Evolutionary conservation across 2,329 filamentous ascomycete genomes (phyloP).

Genomic region (Teratosphaeria zuluensis): DNA sequence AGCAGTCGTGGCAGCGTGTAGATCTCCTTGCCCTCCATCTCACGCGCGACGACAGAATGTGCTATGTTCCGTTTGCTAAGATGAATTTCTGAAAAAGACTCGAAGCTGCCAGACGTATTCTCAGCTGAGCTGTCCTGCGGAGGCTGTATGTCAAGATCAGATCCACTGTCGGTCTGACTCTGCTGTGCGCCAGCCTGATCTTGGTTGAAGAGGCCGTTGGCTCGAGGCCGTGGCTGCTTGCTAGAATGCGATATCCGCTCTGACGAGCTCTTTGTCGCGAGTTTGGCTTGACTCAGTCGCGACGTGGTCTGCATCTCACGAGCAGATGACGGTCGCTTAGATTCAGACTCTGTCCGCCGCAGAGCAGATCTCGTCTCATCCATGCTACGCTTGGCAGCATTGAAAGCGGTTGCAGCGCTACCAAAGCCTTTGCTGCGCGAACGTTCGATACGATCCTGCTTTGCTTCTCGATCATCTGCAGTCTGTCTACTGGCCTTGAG

Average conservation of each 20-base stretch:
- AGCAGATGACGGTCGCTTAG: not conserved
- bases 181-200: not conserved
- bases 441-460: conserved; percentile 33
- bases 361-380: not conserved
- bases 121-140: conserved; percentile 9
- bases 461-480: conserved; percentile 35
- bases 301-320: not conserved
- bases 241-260: not conserved
- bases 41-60: conserved; percentile 68
- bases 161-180: not conserved
- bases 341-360: not conserved
- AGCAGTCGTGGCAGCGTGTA: conserved; percentile 74
- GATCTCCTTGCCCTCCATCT: conserved; percentile 66
- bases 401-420: not conserved
- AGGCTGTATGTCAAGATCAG: conserved; percentile 19
- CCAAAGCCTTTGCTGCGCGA: conserved; percentile 29
- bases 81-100: conserved; percentile 77
- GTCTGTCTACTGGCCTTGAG: conserved; percentile 56
- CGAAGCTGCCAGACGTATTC: conserved; percentile 42
- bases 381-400: not conserved
- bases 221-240: not conserved
- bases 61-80: conserved; percentile 74
- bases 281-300: not conserved
- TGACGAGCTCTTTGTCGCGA: not conserved
- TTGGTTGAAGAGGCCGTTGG: not conserved